These are phyloP conservation scores for Saturnispora serradocipensis DNA, from an alignment of 805 yeast species.

Conservation along the genomic window DNA sequence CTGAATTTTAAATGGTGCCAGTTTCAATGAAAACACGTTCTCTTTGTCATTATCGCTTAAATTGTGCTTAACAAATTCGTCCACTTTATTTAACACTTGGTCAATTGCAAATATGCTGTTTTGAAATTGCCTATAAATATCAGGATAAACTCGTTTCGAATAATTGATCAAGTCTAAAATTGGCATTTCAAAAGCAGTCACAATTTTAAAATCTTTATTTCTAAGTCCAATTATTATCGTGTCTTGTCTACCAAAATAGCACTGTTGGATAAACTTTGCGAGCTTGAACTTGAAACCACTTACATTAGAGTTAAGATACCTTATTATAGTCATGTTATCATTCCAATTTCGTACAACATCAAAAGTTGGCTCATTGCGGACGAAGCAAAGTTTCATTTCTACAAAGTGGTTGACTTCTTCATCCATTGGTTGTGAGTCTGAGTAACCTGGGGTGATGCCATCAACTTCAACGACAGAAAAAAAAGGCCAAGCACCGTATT, in stretches of 20 bases:
- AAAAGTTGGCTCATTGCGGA: not conserved
- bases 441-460: slow-evolving; percentile 3
- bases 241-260: slow-evolving; percentile 11
- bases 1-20: not conserved
- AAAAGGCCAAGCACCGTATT: slow-evolving; percentile 9
- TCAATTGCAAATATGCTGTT: not conserved
- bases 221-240: slow-evolving; percentile 12
- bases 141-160: not conserved
- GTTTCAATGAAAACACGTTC: not conserved
- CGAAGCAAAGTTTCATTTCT: slow-evolving; percentile 11
- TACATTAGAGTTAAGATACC: not conserved
- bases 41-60: slow-evolving; percentile 1
- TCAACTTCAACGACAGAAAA: slow-evolving; percentile 14
- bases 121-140: slow-evolving; percentile 1
- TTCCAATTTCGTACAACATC: not conserved
- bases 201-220: slow-evolving; percentile 3
- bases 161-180: slow-evolving; percentile 9
- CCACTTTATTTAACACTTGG: not conserved
- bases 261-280: slow-evolving; percentile 11
- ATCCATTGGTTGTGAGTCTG: not conserved
- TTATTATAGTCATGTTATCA: slow-evolving; percentile 1
- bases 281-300: not conserved
- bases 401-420: slow-evolving; percentile 8
- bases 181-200: not conserved
- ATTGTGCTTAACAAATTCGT: not conserved